Percentiles rank a stretch among this genome's conserved stretches.
phyloP scores from a whole-genome alignment of 164 flowering plant species.

The Cinnamomum chago region DNA sequence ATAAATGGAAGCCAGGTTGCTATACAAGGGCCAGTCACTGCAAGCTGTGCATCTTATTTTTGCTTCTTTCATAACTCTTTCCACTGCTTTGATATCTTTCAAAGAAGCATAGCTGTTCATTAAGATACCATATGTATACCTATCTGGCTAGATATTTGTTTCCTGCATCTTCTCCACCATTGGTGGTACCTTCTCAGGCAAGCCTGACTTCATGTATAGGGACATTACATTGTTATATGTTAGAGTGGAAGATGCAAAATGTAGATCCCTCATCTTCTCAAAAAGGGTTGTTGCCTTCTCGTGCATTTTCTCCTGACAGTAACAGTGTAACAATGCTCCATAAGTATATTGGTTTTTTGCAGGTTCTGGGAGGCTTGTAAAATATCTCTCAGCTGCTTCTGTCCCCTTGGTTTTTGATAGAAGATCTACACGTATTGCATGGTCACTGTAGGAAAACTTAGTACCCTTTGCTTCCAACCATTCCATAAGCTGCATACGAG shows the following conservation, averaged over 20 bases:
- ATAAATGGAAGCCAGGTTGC: slow-evolving; percentile 54
- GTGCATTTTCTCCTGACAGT: slow-evolving; percentile 37
- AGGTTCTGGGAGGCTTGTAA: slow-evolving; percentile 28
- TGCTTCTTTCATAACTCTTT: slow-evolving; percentile 47
- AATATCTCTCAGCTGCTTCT: slow-evolving; percentile 55
- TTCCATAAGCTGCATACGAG: slow-evolving; percentile 47
- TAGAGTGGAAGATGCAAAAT: slow-evolving; percentile 23
- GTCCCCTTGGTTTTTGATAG: slow-evolving; percentile 48
- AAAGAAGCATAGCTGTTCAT: slow-evolving; percentile 47
- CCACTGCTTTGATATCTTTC: slow-evolving; percentile 50
- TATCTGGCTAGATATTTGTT: slow-evolving; percentile 22
- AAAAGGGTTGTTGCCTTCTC: slow-evolving; percentile 56
- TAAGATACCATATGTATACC: slow-evolving; percentile 37
- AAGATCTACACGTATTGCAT: slow-evolving; percentile 51
- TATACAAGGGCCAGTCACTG: slow-evolving; percentile 47
- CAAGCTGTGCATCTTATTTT: slow-evolving; percentile 13
- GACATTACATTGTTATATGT: slow-evolving; percentile 51
- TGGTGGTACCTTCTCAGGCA: slow-evolving; percentile 53
- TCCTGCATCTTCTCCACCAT: slow-evolving; percentile 54
- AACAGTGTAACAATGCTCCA: slow-evolving; percentile 65
- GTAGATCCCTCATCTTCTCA: slow-evolving; percentile 42
- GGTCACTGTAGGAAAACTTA: slow-evolving; percentile 28
- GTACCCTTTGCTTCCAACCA: slow-evolving; percentile 63
- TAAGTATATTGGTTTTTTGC: slow-evolving; percentile 34
- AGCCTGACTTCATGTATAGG: slow-evolving; percentile 36